A percentile compares a stretch with the other conserved stretches of the same genome.
phyloP scores from a whole-genome alignment of 2,329 filamentous ascomycete genomes.

The Ascochyta viciae-villosae region DNA sequence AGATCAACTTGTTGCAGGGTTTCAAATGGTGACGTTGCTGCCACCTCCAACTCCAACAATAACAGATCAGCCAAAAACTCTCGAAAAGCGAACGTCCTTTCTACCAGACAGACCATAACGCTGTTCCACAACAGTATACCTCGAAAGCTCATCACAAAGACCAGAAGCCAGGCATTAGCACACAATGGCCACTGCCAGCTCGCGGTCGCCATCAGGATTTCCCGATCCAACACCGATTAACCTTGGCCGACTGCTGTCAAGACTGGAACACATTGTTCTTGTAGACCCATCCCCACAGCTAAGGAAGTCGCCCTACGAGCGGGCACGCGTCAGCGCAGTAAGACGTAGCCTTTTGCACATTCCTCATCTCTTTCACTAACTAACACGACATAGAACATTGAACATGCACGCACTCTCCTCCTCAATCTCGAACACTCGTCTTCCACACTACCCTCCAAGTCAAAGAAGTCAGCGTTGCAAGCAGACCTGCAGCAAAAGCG shows the following conservation, averaged over 20 bases:
- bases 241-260: constrained; percentile 69
- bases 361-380: background rate
- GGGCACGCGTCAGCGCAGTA: constrained; percentile 65
- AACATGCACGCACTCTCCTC: constrained; percentile 73
- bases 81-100: too few relatives aligned
- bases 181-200: constrained; percentile 27
- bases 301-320: constrained; percentile 69
- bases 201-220: constrained; percentile 32
- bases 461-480: constrained; percentile 67
- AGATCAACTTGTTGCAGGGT: background rate
- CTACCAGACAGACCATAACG: background rate
- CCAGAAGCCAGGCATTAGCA: background rate
- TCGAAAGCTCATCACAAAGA: too few relatives aligned
- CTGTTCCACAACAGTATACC: background rate
- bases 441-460: constrained; percentile 50
- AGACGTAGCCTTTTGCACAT: constrained; percentile 27
- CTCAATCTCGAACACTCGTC: constrained; percentile 75
- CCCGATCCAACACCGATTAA: constrained; percentile 51
- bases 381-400: constrained; percentile 65
- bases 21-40: constrained; percentile 15
- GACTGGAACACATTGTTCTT: constrained; percentile 71
- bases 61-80: background rate
- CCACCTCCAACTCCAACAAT: background rate
- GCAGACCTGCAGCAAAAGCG: constrained; percentile 69
- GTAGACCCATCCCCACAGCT: constrained; percentile 66